These are phyloP conservation scores for Brassica juncea DNA, from an alignment of 345 rosid genomes.

Conservation along the genomic window DNA sequence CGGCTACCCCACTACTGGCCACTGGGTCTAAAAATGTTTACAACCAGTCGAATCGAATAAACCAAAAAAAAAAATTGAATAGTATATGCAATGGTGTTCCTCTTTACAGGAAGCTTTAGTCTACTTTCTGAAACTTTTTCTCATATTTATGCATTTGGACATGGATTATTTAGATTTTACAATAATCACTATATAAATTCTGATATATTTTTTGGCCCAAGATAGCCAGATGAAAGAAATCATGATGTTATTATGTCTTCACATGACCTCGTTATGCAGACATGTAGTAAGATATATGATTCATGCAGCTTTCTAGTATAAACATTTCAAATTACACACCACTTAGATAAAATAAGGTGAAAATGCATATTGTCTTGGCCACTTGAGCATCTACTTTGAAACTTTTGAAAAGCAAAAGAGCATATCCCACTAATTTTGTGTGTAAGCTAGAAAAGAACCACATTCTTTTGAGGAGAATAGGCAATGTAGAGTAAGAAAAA, in stretches of 20 bases:
- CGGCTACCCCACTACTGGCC: background rate
- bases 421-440: background rate
- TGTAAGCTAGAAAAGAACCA: background rate
- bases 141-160: background rate
- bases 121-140: background rate
- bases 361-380: background rate
- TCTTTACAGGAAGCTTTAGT: background rate
- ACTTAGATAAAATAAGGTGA: background rate
- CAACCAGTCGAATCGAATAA: background rate
- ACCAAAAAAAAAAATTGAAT: too few species aligned
- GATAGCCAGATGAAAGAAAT: background rate
- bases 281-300: conserved; percentile 10
- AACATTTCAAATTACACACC: background rate
- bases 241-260: conserved; percentile 12
- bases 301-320: background rate
- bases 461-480: background rate
- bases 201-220: background rate
- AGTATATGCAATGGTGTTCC: background rate
- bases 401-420: background rate
- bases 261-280: conserved; percentile 2
- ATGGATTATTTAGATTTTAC: background rate
- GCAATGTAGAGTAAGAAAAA: background rate
- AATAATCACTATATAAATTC: too few species aligned
- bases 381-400: conserved; percentile 20
- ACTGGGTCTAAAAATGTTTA: conserved; percentile 12